Base-by-base conservation (phyloP, 2,329 filamentous ascomycete genomes). In the Trichoderma hamatum region DNA sequence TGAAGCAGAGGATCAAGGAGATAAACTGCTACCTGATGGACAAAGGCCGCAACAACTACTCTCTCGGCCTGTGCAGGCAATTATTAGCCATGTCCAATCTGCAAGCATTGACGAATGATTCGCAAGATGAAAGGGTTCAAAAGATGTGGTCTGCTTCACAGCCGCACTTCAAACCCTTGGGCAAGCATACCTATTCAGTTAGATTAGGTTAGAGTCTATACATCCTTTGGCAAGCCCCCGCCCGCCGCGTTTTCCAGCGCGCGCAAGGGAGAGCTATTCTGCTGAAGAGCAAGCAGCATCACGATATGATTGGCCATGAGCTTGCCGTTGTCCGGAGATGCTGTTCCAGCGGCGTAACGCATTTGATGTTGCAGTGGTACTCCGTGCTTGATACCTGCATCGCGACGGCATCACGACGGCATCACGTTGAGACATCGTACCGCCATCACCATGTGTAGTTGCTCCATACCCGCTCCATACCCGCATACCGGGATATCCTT, bases 171-270 rank as follows among this genome's bases (percentile, higher is more conserved):
- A 24, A 24, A 11, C 46, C 10, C 21, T 21, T n/a, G 19, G 39
- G 39, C 39, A 49, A 11, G n/a, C n/a, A 49, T 24, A 11, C 7
- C 3, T 19, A 49, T 21, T 24, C 16, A 49, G 10, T 21, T 49
- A 24, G n/a, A 49, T 21, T 24, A 26, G 16, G 19, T 34, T 51
- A 30, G 36, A 26, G 19, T 62, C 30, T 32, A 10, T 21, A 9
- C 60, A 54, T 30, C 14, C 26, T 30, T 13, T 63, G 46, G 60
- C 39, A 43, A 54, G 51, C 26, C 51, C 13, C 43, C 43, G 43
- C 43, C 46, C 43, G 51, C 49, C 67, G 67, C 60, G 49, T 13
- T 58, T 63, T 69, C 34, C 67, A 69, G 67, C 67, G 58, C 67
- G 67, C 59, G 19, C 59, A 26, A 24, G 49, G 43, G 49, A 55